phyloP scores from a whole-genome alignment of 305 asterid genomes.

The Ruellia speciosa region DNA sequence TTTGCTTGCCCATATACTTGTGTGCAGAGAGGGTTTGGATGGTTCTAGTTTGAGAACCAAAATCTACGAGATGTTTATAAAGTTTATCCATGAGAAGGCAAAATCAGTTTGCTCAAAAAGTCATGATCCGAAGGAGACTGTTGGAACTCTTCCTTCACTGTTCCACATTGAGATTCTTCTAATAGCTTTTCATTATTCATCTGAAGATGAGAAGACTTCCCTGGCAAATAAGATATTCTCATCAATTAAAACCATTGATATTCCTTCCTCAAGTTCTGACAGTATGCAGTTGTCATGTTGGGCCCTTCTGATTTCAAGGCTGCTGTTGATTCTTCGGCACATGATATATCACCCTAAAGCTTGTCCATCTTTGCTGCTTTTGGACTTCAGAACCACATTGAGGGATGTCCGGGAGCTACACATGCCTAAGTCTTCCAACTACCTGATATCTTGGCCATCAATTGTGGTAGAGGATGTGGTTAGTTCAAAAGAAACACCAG shows the following conservation, averaged over 20 bases:
- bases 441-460: slow-evolving; percentile 70
- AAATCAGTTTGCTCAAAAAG: slow-evolving; percentile 40
- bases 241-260: slow-evolving; percentile 43
- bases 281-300: slow-evolving; percentile 71
- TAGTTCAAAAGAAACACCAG: slow-evolving; percentile 37
- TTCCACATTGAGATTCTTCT: slow-evolving; percentile 84
- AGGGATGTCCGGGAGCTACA: slow-evolving; percentile 50
- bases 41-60: slow-evolving; percentile 73
- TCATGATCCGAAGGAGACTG: slow-evolving; percentile 55
- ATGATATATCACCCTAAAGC: slow-evolving; percentile 61
- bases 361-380: slow-evolving; percentile 68
- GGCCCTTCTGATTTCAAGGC: slow-evolving; percentile 78
- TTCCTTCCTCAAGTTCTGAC: slow-evolving; percentile 43
- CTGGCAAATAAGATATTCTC: slow-evolving; percentile 48
- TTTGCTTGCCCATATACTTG: slow-evolving; percentile 76
- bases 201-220: slow-evolving; percentile 62
- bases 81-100: slow-evolving; percentile 55
- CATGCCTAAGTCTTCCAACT: slow-evolving; percentile 31
- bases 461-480: slow-evolving; percentile 46
- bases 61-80: slow-evolving; percentile 43
- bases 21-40: slow-evolving; percentile 50
- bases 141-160: slow-evolving; percentile 68
- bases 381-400: slow-evolving; percentile 72
- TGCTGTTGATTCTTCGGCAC: slow-evolving; percentile 85
- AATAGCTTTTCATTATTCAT: slow-evolving; percentile 75